Base-by-base conservation (phyloP, 2,329 filamentous ascomycete genomes). In the Ascochyta rabiei region DNA sequence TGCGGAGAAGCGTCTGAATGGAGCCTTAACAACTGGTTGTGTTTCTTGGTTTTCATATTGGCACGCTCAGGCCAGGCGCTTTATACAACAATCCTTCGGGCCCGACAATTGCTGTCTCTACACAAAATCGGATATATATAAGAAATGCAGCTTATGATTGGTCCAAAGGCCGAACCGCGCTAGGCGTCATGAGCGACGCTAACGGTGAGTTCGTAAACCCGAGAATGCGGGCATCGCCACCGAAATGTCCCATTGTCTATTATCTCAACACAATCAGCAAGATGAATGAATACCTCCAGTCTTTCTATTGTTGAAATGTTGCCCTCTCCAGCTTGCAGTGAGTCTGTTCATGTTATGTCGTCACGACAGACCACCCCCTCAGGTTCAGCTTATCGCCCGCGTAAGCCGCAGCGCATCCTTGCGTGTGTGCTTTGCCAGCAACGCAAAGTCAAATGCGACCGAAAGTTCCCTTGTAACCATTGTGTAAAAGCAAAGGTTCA, bases 391-490 rank as follows among this genome's bases (percentile, higher is more conserved):
- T 44, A 50, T 31, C 53, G 40, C 16, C 56, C 57, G 44, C 38
- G 59, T 18, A 75, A 73, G 57, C 60, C 72, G 21, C 73, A 73
- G 49, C 73, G 77, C n/a, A 68, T 80, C 13, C 76, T 82, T 28
- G 78, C 83, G 33, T 93, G 90, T 66, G 81, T 90, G 13, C 80
- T 87, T 18, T 93, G 90, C 68, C 89, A 92, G 70, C 88, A 71
- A 41, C 68, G 74, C 34, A 76, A 76, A 56, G 70, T 76, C 51
- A 75, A 71, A 47, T 75, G 74, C 51, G 72, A 76, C 46, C 68
- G 71, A n/a, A 68, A 66, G 21, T 73, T 59, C n/a, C 74, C 74
- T 2, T 76, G 73, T 48, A 48, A 61, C 8, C 68, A 72, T 42
- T 76, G 73, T 48, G 58, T 53, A 24, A 74, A 66, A 39, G 51